Conservation (phyloP, 345 rosid genomes). For the Psidium friedrichsthalianum region DNA sequence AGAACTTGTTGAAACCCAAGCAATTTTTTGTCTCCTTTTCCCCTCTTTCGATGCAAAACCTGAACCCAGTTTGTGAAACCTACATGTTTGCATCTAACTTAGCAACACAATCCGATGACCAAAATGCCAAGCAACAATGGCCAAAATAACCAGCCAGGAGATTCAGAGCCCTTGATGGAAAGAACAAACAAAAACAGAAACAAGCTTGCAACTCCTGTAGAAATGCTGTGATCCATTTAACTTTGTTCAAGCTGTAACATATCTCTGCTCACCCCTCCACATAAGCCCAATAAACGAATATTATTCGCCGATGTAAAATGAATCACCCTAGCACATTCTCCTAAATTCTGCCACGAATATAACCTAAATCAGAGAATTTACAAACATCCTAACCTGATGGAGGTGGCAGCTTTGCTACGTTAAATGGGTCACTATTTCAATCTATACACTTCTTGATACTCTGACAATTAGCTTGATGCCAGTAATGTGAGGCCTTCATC, state of each 20-base stretch:
- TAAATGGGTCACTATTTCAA: slow-evolving; percentile 4
- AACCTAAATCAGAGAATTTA: neutral
- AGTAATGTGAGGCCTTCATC: neutral
- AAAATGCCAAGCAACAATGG: neutral
- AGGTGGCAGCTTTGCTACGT: slow-evolving; percentile 9
- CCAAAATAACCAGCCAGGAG: neutral
- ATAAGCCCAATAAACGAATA: neutral
- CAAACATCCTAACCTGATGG: slow-evolving; percentile 3
- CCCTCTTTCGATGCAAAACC: neutral
- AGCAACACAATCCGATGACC: neutral
- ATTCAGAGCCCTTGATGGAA: neutral
- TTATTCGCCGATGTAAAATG: neutral
- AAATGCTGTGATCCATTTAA: neutral
- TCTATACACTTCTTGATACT: neutral
- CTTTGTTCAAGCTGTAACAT: neutral
- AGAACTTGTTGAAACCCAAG: neutral
- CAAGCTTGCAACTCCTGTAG: neutral
- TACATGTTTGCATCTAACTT: neutral
- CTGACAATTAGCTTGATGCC: neutral
- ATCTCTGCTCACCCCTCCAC: neutral
- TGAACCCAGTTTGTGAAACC: neutral
- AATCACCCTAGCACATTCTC: neutral
- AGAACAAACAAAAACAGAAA: neutral
- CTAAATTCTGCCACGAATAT: neutral
- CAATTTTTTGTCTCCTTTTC: neutral